These are phyloP conservation scores for Seiridium cupressi DNA, from an alignment of 2,329 filamentous ascomycete species.

Conservation along the genomic window DNA sequence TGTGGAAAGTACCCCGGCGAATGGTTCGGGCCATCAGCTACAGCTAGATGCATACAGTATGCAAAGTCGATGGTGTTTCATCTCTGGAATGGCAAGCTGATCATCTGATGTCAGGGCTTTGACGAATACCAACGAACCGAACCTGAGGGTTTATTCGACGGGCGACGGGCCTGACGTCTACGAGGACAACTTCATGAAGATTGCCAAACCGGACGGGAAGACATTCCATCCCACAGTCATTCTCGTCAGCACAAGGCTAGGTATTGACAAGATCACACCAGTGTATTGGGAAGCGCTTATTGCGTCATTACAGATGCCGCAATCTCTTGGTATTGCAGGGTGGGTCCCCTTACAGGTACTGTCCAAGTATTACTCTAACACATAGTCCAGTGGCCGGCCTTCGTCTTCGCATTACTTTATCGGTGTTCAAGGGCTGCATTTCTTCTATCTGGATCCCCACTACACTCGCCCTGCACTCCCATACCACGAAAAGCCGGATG, in stretches of 20 bases:
- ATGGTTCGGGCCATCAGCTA: constrained; percentile 98
- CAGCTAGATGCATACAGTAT: constrained; percentile 89
- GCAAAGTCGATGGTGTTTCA: constrained; percentile 23
- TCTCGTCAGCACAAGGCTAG: constrained; percentile 82
- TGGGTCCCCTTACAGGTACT: constrained; percentile 39
- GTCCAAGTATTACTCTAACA: constrained; percentile 8
- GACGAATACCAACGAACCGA: constrained; percentile 61
- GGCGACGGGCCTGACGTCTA: constrained; percentile 91
- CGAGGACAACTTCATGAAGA: constrained; percentile 79
- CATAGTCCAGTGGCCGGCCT: constrained; percentile 69
- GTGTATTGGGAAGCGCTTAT: constrained; percentile 96
- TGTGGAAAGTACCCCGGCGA: constrained; percentile 95
- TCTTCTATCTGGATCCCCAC: constrained; percentile 97
- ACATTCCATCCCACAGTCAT: constrained; percentile 82
- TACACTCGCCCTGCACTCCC: constrained; percentile 75
- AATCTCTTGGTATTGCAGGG: constrained; percentile 96
- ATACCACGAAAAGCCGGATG: constrained; percentile 52
- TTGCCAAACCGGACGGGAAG: constrained; percentile 66
- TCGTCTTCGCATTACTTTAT: constrained; percentile 75
- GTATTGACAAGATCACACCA: constrained; percentile 90
- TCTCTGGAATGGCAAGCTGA: neutral
- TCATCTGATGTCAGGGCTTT: constrained; percentile 59
- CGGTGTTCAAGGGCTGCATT: constrained; percentile 64
- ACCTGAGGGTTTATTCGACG: constrained; percentile 81
- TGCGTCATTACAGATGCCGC: constrained; percentile 77